Evolutionary conservation across 2,329 filamentous ascomycete species (phyloP), one percentile per base, ranked within the genome.

Genomic region (Phyllosticta paracitricarpa): DNA sequence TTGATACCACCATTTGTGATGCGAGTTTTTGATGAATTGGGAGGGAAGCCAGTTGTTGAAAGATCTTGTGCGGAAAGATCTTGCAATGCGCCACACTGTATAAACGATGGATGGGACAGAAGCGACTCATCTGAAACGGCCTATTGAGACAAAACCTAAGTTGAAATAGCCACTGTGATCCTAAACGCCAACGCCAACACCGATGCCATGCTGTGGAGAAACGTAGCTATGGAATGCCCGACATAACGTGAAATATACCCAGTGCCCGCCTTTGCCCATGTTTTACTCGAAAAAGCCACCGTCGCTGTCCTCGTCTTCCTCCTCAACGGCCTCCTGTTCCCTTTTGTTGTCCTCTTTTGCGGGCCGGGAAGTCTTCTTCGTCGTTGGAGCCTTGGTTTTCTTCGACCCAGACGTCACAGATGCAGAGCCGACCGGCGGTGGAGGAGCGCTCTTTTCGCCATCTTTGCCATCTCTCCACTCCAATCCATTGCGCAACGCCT

Each of bases 401-500:
- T 24, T 51, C 5, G 61, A 51, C 28, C 3, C 4, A 24, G 61
- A 48, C 19, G 8, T 28, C 10, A 7, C 22, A 2, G 53, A 33
- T 1, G 52, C 14, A 30, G 28, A 30, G n/a, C 28, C 22, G n/a
- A 17, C 33, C n/a, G 40, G 14, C 6, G 40, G 9, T 14, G 40
- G 40, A 4, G 40, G 17, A 7, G 17, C 14, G 14, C 40, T 48
- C 14, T 48, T 48, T 48, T 48, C 40, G 14, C 33, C 40, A 2
- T 10, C 52, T 25, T 19, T 58, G 25, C 40, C 40, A 17, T 57
- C 40, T 33, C 33, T 59, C 54, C 57, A 59, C 22, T 62, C 61
- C 33, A 72, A 68, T 63, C 84, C 79, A 65, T 88, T 83, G 58
- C 84, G 78, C 57, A 89, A 68, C 58, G 70, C 75, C 63, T 82